Evolutionary conservation across 2,329 filamentous ascomycete species (phyloP), one percentile per base, ranked within the genome.

Genomic region (Venturia oleaginea): DNA sequence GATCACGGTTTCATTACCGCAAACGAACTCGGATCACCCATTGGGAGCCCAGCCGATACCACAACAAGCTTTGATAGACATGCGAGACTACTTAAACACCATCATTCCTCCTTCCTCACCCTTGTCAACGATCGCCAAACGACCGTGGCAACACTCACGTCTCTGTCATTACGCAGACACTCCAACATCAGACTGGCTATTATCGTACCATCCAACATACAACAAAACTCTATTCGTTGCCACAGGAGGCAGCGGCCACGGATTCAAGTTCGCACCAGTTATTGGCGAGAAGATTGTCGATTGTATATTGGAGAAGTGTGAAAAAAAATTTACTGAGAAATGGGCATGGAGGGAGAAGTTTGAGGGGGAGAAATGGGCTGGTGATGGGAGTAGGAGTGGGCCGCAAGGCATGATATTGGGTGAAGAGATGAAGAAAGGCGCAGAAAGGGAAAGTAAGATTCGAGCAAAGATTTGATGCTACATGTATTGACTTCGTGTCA

Each of bases 241-340:
- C 2, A 86, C 84, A 0, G 85, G 83, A 0, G 86, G 85, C 0
- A 82, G 79, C 42, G 85, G 85, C 0, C 85, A 87, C 71, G 85
- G 77, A 0, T 87, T 86, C 71, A 87, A 86, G 68, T 86, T 84
- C 66, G 69, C 86, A 60, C 84, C 84, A 0, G 80, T 81, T 3
- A 78, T 87, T 67, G 84, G 84, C 1, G 79, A 80, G 42, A 78
- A 76, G 66, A 80, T 86, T 15, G 76, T 81, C 0, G 79, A 84
- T 66, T 77, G 79, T n/a, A 70, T 85, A 8, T 74, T 79, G 66
- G 75, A 78, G 1, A 67, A 64, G 22, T 69, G 71, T 1, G 57
- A 54, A 70, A 67, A 62, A 3, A 81, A 82, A 62, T 83, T 91
- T 69, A 76, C 76, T 43, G 79, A 80, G 37, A 90, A 87, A 80